Percentiles rank a stretch among this genome's conserved stretches.
These are phyloP conservation scores for Rhynchospora pubera DNA, from an alignment of 176 grass and related monocot species.

Conservation along the genomic window DNA sequence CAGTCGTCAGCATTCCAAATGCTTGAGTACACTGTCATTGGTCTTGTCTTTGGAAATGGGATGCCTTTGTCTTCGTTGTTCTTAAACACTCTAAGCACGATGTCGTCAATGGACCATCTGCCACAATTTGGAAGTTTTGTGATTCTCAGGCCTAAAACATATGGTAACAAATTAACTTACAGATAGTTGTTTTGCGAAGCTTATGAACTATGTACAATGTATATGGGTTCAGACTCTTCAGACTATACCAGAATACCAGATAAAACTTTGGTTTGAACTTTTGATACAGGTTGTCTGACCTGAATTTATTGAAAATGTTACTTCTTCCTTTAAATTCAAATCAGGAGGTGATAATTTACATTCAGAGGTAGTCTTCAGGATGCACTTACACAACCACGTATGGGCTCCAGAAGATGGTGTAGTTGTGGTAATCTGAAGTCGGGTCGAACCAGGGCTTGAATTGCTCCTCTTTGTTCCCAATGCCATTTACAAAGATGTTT, in stretches of 20 bases:
- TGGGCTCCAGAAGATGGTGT: constrained; percentile 78
- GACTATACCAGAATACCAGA: too few relatives aligned
- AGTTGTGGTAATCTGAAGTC: constrained; percentile 70
- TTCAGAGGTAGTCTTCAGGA: too few relatives aligned
- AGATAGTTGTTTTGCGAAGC: background rate
- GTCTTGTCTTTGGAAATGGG: constrained; percentile 39
- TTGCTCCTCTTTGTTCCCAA: constrained; percentile 60
- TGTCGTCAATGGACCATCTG: constrained; percentile 54
- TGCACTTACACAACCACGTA: constrained; percentile 43
- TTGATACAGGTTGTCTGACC: too few relatives aligned
- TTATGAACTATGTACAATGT: background rate
- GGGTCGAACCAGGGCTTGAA: constrained; percentile 87
- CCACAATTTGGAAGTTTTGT: background rate
- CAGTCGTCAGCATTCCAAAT: constrained; percentile 87
- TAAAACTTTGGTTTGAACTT: too few relatives aligned
- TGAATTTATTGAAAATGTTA: too few relatives aligned
- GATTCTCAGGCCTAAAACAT: background rate
- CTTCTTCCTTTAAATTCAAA: too few relatives aligned
- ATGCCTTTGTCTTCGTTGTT: constrained; percentile 47
- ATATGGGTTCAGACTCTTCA: too few relatives aligned
- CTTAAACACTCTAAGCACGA: constrained; percentile 46
- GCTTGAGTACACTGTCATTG: constrained; percentile 70
- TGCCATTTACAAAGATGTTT: constrained; percentile 56
- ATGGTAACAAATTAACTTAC: background rate
- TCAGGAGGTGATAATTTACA: too few relatives aligned